Evolutionary conservation across 805 yeast genomes (phyloP), one percentile per base, ranked within the genome.

Genomic region (Candida maesae): DNA sequence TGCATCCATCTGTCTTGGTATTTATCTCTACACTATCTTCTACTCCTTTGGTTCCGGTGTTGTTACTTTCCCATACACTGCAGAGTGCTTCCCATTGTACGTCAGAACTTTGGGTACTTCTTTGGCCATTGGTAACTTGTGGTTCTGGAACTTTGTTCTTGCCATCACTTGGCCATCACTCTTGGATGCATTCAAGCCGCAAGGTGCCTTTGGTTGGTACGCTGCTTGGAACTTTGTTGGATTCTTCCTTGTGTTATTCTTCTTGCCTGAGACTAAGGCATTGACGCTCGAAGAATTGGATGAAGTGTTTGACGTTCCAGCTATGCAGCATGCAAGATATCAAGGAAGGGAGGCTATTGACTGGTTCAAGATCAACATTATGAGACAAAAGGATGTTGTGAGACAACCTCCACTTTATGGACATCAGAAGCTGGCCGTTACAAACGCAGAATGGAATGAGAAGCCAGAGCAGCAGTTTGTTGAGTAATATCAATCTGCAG

Each of bases 31-130:
- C 62, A 68, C 87, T 0, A 72, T 78, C 32, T 81, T 83, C 41
- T 87, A 87, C 64, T 84, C 95, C 0, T 78, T 85, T 3, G 91
- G 95, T 41, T 87, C 84, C 60, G 95, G 95, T 33, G 95, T 93
- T 12, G 93, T 87, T 33, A 95, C 95, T 4, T 87, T 87, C 66
- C 83, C 93, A 2, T 84, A 87, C 58, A 81, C 89, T 18, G 95
- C 95, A 9, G 95, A 87, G 62, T 84, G 83, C 53, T 76, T 83
- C 67, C 87, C 91, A 45, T 68, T 85, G 55, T 82, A 83, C 55
- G 76, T 84, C 46, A 77, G 95, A 64, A 89, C 86, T 50, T 65
- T 84, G 39, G 90, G 91, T 39, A 82, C 87, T 80, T 79, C 89
- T 3, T 68, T 80, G 48, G 91, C 90, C 21, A 80, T 90, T 23